Evolutionary conservation across 108 stramenopile species (phyloP), one percentile per base, ranked within the genome.

Genomic region (Cyclotella choctawhatcheeana): DNA sequence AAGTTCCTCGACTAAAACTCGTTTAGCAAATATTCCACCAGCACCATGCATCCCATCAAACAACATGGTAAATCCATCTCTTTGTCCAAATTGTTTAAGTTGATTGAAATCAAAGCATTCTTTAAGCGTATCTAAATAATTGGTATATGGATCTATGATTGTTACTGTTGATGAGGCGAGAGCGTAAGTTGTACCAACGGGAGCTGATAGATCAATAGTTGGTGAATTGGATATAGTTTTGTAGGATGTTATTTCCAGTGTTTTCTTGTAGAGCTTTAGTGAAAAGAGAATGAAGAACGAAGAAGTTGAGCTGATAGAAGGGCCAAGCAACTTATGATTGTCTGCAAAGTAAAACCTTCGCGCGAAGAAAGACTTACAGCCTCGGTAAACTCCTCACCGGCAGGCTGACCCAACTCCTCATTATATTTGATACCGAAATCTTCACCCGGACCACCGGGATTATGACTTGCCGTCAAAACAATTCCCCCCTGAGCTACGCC

Each of bases 1-100:
- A 30, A 99, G 93, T 63, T 95, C 96, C 14, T 97, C 97, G 6
- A 94, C 88, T 47, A 99, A 84, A 44, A 99, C 88, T 20, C 86
- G 78, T 58, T 76, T 76, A 3, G 98, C 98, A 78, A 98, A 98
- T 2, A 96, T 94, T 7, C 99, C 99, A 47, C 95, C 96, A 44
- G 98, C 99, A 22, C 99, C 99, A 79, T 96, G 95, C 99, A 99
- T 99, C 20, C 96, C 97, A 77, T 99, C 99, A 79, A 97, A 98
- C 26, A 97, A 68, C 50, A 99, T 72, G 16, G 80, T 81, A 82
- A 99, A 97, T 12, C 86, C 95, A 18, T 89, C 71, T 1, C 91
- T 85, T 3, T 77, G 58, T 0, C 93, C 68, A 64, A 99, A 95
- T 17, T 76, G 65, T 54, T 71, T 45, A 58, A 99, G 80, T 12